These are phyloP conservation scores for Phytophthora gonapodyides DNA, from an alignment of 352 stramenopile genomes.

Conservation along the genomic window DNA sequence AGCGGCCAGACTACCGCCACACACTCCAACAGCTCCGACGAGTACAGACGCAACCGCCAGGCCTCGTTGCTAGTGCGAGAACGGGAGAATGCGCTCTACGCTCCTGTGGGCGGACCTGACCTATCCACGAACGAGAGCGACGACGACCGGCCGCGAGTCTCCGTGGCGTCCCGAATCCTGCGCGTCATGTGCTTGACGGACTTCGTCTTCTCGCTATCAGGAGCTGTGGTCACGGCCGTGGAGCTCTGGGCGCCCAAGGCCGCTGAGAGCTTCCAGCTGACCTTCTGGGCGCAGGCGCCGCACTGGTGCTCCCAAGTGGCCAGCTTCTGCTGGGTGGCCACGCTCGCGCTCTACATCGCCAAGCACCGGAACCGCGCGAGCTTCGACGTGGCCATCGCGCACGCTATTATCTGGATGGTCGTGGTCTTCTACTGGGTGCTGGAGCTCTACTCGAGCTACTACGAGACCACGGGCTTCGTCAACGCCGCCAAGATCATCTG, in stretches of 20 bases:
- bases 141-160: slow-evolving; percentile 42
- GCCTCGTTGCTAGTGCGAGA: slow-evolving; percentile 29
- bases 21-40: slow-evolving; percentile 39
- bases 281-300: slow-evolving; percentile 71
- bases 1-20: slow-evolving; percentile 31
- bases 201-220: slow-evolving; percentile 69
- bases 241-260: slow-evolving; percentile 45
- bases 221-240: slow-evolving; percentile 57
- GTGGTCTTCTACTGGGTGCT: slow-evolving; percentile 80
- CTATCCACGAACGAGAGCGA: slow-evolving; percentile 39
- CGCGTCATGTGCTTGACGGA: slow-evolving; percentile 75
- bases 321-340: slow-evolving; percentile 81
- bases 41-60: slow-evolving; percentile 33
- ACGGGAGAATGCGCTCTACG: slow-evolving; percentile 38
- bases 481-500: slow-evolving; percentile 72
- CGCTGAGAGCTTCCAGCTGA: slow-evolving; percentile 53
- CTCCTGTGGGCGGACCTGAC: slow-evolving; percentile 24
- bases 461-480: slow-evolving; percentile 43
- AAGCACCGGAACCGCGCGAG: slow-evolving; percentile 50
- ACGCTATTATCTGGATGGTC: slow-evolving; percentile 80
- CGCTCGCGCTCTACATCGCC: slow-evolving; percentile 78
- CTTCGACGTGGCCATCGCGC: slow-evolving; percentile 77
- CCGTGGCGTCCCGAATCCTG: slow-evolving; percentile 66
- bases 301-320: slow-evolving; percentile 81
- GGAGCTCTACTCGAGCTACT: slow-evolving; percentile 73